Percentiles rank a stretch among this genome's conserved stretches.
Conservation (phyloP, 352 stramenopile genomes). For the Phytophthora nicotianae region DNA sequence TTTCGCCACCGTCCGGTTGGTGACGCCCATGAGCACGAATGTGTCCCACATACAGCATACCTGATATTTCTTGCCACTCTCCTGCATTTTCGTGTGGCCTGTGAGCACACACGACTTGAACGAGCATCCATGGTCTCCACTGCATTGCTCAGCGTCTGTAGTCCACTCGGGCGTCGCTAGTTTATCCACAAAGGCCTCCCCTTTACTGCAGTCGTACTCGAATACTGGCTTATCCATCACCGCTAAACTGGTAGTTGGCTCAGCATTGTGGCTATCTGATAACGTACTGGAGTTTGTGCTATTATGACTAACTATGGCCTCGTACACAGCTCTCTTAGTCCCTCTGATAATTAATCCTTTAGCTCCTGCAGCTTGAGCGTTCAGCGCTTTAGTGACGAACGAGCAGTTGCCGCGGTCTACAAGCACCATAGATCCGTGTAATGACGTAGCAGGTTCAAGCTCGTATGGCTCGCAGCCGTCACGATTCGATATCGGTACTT, state of each 20-base stretch:
- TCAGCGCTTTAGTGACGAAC: slow-evolving; percentile 65
- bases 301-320: slow-evolving; percentile 51
- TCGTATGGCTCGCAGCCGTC: slow-evolving; percentile 52
- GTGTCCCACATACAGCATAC: slow-evolving; percentile 85
- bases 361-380: slow-evolving; percentile 60
- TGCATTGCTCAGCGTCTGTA: slow-evolving; percentile 53
- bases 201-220: slow-evolving; percentile 70
- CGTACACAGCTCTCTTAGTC: slow-evolving; percentile 66
- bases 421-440: slow-evolving; percentile 49
- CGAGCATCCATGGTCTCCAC: slow-evolving; percentile 31
- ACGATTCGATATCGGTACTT: slow-evolving; percentile 40
- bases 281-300: slow-evolving; percentile 35
- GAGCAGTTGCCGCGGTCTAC: slow-evolving; percentile 79
- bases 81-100: slow-evolving; percentile 27
- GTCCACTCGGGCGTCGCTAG: slow-evolving; percentile 50
- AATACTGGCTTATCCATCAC: slow-evolving; percentile 47
- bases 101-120: slow-evolving; percentile 71
- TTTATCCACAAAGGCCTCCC: slow-evolving; percentile 56
- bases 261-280: background rate
- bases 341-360: slow-evolving; percentile 60
- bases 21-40: slow-evolving; percentile 71
- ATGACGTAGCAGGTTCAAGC: slow-evolving; percentile 6
- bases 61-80: slow-evolving; percentile 41
- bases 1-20: slow-evolving; percentile 51
- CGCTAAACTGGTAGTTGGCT: background rate